phyloP scores from a whole-genome alignment of 306 rosid genomes.

The Dicorynia guianensis region DNA sequence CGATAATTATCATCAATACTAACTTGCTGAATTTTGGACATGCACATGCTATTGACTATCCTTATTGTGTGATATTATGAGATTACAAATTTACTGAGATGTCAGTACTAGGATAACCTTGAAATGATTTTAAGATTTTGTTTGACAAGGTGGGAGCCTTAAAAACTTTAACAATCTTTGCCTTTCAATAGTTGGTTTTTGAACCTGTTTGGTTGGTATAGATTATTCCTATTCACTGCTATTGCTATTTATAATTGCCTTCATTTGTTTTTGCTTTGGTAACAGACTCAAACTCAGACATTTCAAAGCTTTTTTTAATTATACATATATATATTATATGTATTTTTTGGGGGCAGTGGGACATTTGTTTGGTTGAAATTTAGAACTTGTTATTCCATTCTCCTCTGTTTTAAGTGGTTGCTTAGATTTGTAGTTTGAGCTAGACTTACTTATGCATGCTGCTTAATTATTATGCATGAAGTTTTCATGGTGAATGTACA shows the following conservation, averaged over 20 bases:
- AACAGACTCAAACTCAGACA: constrained; percentile 12
- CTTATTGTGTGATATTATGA: constrained; percentile 8
- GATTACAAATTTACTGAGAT: not conserved
- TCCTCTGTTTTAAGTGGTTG: constrained; percentile 6
- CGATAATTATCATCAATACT: not conserved
- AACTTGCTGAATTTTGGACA: too few relatives aligned
- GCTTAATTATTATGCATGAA: not conserved
- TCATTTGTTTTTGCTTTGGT: constrained; percentile 4
- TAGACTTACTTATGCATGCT: too few relatives aligned
- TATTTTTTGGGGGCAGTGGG: too few relatives aligned
- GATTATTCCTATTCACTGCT: constrained; percentile 13
- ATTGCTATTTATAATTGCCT: not conserved
- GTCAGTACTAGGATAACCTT: not conserved
- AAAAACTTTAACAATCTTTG: not conserved
- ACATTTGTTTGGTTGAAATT: constrained; percentile 1
- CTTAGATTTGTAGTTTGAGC: not conserved
- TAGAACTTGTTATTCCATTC: not conserved
- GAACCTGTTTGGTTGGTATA: constrained; percentile 3
- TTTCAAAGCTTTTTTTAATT: constrained; percentile 8
- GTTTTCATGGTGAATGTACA: constrained; percentile 6
- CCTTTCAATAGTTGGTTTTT: constrained; percentile 7
- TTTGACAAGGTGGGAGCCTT: not conserved
- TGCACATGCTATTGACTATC: too few relatives aligned
- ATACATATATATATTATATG: not conserved
- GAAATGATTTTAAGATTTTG: constrained; percentile 11